phyloP scores from a whole-genome alignment of 2,329 filamentous ascomycete species.

The Gyromitra esculenta region DNA sequence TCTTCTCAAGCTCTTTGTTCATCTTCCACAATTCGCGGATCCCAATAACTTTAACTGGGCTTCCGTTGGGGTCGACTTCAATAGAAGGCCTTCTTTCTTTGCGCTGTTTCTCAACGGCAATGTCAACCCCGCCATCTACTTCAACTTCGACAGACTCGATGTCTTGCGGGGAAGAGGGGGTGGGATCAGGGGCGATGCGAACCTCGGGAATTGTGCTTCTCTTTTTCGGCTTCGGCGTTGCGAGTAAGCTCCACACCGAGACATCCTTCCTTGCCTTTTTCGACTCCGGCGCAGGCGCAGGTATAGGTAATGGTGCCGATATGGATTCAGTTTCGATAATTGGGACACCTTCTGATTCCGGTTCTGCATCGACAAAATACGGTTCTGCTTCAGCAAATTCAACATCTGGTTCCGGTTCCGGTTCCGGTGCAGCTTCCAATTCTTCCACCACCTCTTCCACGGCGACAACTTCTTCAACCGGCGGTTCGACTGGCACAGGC shows the following conservation, averaged over 20 bases:
- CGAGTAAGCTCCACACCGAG: conserved; percentile 47
- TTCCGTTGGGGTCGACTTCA: conserved; percentile 51
- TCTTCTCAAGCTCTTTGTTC: conserved; percentile 50
- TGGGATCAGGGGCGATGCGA: conserved; percentile 30
- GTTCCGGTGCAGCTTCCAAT: conserved; percentile 26
- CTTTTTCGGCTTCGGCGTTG: conserved; percentile 49
- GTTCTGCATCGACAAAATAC: conserved; percentile 14
- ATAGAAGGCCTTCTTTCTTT: conserved; percentile 49
- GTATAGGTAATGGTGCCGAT: not conserved
- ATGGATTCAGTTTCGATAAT: conserved; percentile 20
- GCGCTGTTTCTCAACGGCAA: conserved; percentile 34
- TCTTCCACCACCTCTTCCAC: conserved; percentile 3
- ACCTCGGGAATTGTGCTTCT: conserved; percentile 42
- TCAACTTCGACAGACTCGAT: conserved; percentile 24
- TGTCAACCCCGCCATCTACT: conserved; percentile 32
- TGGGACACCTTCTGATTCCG: not conserved
- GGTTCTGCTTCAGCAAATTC: conserved; percentile 13
- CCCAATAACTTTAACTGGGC: conserved; percentile 47
- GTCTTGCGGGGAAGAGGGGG: conserved; percentile 20
- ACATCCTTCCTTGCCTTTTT: conserved; percentile 46
- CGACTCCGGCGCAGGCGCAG: conserved; percentile 16
- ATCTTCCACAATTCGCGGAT: conserved; percentile 53
- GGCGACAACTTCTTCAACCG: not conserved
- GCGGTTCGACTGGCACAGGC: not conserved
- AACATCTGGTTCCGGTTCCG: conserved; percentile 5